Evolutionary conservation across 129 eudicot species (phyloP).

Genomic region (Pulicaria dysenterica): DNA sequence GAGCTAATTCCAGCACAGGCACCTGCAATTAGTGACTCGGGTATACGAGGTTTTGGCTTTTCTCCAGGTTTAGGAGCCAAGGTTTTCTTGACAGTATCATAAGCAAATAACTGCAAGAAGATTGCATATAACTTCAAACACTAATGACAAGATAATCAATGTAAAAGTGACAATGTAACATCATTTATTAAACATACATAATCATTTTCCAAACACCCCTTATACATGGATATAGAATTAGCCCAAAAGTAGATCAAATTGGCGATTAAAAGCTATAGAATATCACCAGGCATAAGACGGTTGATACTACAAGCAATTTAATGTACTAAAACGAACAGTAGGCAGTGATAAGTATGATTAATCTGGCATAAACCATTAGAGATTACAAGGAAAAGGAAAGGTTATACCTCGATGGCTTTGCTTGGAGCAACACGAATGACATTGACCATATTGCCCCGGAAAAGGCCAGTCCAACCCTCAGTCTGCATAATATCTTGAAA

Average conservation of each 20-base stretch:
- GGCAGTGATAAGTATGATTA: background rate
- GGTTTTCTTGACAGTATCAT: constrained; percentile 73
- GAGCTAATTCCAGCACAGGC: constrained; percentile 92
- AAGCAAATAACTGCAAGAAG: constrained; percentile 65
- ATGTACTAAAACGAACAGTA: too few relatives aligned
- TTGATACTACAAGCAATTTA: background rate
- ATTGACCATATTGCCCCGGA: constrained; percentile 78
- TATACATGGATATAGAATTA: background rate
- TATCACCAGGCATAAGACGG: background rate
- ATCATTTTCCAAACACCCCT: background rate
- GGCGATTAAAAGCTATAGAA: background rate
- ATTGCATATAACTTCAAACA: constrained; percentile 23
- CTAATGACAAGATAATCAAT: background rate
- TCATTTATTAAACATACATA: background rate
- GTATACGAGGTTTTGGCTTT: constrained; percentile 57
- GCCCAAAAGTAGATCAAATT: background rate
- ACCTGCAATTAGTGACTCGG: constrained; percentile 81
- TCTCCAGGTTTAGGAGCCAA: constrained; percentile 77
- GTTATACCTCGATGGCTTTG: constrained; percentile 82
- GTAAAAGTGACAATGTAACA: constrained; percentile 1
- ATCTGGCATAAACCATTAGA: background rate
- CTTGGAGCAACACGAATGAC: constrained; percentile 91
- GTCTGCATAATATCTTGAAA: constrained; percentile 72
- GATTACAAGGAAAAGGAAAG: background rate
- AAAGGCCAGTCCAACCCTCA: constrained; percentile 88